Percentiles rank a stretch among this genome's conserved stretches.
phyloP scores from a whole-genome alignment of 371 early-diverging fungal species.

The Mortierella sp. region DNA sequence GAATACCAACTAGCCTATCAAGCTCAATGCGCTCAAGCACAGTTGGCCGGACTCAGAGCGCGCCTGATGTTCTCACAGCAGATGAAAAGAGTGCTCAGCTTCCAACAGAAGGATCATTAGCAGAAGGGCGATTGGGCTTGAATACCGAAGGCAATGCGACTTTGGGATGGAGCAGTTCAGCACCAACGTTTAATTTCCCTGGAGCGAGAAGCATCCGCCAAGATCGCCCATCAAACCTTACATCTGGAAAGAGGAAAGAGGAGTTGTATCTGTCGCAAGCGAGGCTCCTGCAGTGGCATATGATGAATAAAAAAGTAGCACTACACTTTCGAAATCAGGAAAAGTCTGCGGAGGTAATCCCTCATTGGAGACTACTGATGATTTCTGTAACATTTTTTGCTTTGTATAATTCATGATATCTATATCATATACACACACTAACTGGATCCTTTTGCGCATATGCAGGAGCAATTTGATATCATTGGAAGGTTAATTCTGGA shows the following conservation, averaged over 20 bases:
- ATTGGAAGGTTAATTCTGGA: slow-evolving; percentile 10
- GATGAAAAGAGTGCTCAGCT: background rate
- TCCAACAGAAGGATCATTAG: background rate
- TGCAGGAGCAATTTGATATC: slow-evolving; percentile 19
- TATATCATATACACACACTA: background rate
- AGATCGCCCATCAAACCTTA: slow-evolving; percentile 1
- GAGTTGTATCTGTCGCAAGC: slow-evolving; percentile 46
- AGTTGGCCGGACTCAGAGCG: background rate
- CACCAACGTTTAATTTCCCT: background rate
- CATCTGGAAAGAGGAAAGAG: slow-evolving; percentile 27
- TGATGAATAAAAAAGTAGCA: slow-evolving; percentile 14
- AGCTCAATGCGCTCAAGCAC: background rate
- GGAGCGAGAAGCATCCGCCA: slow-evolving; percentile 20
- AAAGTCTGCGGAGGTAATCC: slow-evolving; percentile 28
- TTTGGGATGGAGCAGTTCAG: background rate
- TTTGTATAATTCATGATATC: background rate
- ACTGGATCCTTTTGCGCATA: background rate
- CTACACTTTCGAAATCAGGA: slow-evolving; percentile 26
- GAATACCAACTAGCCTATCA: background rate
- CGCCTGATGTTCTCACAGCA: background rate
- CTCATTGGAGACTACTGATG: background rate
- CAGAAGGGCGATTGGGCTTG: background rate
- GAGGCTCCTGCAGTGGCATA: slow-evolving; percentile 40
- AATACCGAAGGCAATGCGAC: background rate
- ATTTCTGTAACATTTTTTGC: background rate